phyloP scores from a whole-genome alignment of 2,329 filamentous ascomycete species.

The Eutypa lata region DNA sequence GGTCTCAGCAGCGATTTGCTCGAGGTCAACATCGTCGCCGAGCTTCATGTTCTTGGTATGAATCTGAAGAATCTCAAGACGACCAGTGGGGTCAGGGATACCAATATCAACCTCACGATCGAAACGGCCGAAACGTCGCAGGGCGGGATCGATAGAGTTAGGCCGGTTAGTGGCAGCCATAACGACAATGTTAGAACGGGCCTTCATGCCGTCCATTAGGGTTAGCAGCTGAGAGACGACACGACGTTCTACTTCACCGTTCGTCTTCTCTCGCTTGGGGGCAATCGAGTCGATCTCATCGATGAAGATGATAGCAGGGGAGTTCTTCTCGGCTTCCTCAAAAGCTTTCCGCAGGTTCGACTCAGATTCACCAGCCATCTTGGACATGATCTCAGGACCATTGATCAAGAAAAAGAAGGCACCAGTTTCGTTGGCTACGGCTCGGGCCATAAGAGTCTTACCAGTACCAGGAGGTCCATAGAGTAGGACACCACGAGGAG shows the following conservation, averaged over 20 bases:
- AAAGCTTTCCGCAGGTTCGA: slow-evolving; percentile 99
- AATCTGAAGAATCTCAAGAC: slow-evolving; percentile 97
- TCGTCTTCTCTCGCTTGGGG: slow-evolving; percentile 99
- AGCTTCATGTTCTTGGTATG: slow-evolving; percentile 99
- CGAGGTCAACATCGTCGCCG: slow-evolving; percentile 90
- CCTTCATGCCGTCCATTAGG: slow-evolving; percentile 99
- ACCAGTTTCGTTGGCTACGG: slow-evolving; percentile 97
- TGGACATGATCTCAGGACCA: slow-evolving; percentile 99
- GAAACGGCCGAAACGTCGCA: slow-evolving; percentile 97
- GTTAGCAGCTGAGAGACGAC: slow-evolving; percentile 94
- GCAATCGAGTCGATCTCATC: slow-evolving; percentile 99
- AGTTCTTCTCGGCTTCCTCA: slow-evolving; percentile 99
- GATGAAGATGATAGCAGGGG: slow-evolving; percentile 98
- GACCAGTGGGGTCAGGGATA: slow-evolving; percentile 94
- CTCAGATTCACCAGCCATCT: slow-evolving; percentile 99
- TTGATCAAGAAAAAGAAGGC: slow-evolving; percentile 99
- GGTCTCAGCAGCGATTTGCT: slow-evolving; percentile 94
- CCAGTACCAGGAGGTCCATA: slow-evolving; percentile 96
- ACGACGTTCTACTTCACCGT: slow-evolving; percentile 96
- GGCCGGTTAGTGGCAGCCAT: slow-evolving; percentile 99
- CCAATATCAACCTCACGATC: slow-evolving; percentile 98
- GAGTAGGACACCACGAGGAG: slow-evolving; percentile 94
- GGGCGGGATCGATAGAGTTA: slow-evolving; percentile 96
- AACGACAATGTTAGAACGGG: slow-evolving; percentile 95
- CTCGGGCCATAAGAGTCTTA: slow-evolving; percentile 98